A percentile compares a stretch with the other conserved stretches of the same genome.
These are phyloP conservation scores for Aspergillus chevalieri DNA, from an alignment of 2,329 filamentous ascomycete species.

Conservation along the genomic window DNA sequence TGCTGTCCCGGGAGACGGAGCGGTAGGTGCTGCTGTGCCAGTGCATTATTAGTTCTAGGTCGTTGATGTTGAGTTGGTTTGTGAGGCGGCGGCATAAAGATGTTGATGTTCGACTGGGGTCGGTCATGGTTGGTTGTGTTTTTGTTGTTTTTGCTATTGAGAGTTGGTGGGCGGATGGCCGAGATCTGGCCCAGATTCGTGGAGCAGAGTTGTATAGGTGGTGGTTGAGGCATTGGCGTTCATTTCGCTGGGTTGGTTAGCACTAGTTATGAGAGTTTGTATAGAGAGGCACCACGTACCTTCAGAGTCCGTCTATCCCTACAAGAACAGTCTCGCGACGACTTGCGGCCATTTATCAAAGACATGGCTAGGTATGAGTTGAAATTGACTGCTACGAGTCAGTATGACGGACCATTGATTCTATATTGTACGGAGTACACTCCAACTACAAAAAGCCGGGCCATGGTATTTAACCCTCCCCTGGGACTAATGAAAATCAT, in stretches of 20 bases:
- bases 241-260: too few species aligned
- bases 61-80: conserved; percentile 18
- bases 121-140: neutral
- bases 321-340: neutral
- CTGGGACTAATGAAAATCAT: neutral
- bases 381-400: neutral
- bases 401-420: too few species aligned
- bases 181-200: neutral
- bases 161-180: conserved; percentile 2
- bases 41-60: conserved; percentile 31
- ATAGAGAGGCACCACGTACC: neutral
- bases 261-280: too few species aligned
- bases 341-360: neutral
- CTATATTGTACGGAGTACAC: neutral
- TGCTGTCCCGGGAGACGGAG: conserved; percentile 20
- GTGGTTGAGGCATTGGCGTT: too few species aligned
- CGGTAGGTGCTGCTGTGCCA: conserved; percentile 31
- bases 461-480: neutral
- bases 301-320: neutral
- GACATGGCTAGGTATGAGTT: conserved; percentile 4
- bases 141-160: conserved; percentile 1
- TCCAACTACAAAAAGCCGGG: neutral
- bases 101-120: conserved; percentile 5
- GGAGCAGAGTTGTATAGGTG: conserved; percentile 1
- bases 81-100: neutral